Evolutionary conservation across 2,329 filamentous ascomycete species (phyloP), one percentile per base, ranked within the genome.

Genomic region (Escovopsis sp.): DNA sequence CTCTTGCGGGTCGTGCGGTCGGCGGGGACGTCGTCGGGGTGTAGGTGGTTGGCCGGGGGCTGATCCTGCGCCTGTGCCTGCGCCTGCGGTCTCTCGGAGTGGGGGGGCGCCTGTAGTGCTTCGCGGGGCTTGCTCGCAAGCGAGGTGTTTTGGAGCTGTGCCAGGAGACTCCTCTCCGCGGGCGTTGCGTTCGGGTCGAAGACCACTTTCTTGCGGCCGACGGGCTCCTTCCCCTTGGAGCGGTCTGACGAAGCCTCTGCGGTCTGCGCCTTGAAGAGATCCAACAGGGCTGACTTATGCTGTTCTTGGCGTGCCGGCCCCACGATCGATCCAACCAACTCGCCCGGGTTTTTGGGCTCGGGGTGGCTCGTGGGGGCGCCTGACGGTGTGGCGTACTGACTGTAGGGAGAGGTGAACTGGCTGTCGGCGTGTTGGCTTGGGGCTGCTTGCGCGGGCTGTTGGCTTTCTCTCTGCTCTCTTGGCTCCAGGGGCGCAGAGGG

Each of bases 191-290:
- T 7, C 7, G 28, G 7, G 28, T 8, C 28, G 28, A 11, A 11
- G 28, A 11, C 28, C 4, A 4, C 28, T 8, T 30, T 8, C 28
- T 8, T 30, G 11, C 19, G 7, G 10, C 38, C 28, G 15, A 26
- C 26, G 11, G 12, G n/a, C 19, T 26, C 38, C 18, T 39, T 30
- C 3, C 12, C 28, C 26, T 18, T 36, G 5, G 32, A 33, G 11
- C 35, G 23, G 37, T 23, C 44, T 43, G 19, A 36, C 38, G 38
- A 42, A 39, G 46, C 11, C n/a, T 44, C 46, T 12, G 43, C 4
- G 4, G 46, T 45, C 48, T 56, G 48, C 47, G 66, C 66, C 46
- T 72, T 74, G 56, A 77, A 75, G 61, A 76, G 72, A 19, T 63
- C 67, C 12, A 76, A 58, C 18, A 76, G 57, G 7, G 67, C 61